Conservation (phyloP, 495 filamentous ascomycete species). For the Melanomma pulvis-pyrius region DNA sequence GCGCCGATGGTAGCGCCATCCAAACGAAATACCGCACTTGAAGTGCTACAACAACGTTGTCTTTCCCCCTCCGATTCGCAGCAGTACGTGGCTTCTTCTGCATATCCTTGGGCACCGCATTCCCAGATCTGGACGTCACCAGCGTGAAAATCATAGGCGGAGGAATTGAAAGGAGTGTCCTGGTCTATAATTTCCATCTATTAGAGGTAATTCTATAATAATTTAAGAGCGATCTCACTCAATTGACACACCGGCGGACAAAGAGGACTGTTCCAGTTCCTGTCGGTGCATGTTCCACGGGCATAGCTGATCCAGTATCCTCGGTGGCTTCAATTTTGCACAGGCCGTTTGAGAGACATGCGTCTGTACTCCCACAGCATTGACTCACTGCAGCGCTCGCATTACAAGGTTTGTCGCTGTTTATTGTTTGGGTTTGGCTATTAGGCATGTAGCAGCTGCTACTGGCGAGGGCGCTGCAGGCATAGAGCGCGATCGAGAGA, state of each 20-base stretch:
- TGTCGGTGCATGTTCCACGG: slow-evolving; percentile 8
- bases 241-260: slow-evolving; percentile 3
- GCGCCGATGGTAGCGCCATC: not conserved
- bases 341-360: slow-evolving; percentile 14
- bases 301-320: slow-evolving; percentile 10
- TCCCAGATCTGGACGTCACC: slow-evolving; percentile 6
- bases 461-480: not conserved
- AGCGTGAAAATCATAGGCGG: slow-evolving; percentile 4
- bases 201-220: not conserved
- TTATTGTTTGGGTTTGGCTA: not conserved
- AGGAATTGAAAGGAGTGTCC: not conserved
- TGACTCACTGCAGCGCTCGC: not conserved
- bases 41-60: slow-evolving; percentile 3
- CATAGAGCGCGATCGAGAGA: not conserved
- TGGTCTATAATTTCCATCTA: not conserved
- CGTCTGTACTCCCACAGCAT: not conserved
- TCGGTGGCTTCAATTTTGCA: slow-evolving; percentile 5
- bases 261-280: not conserved
- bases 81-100: not conserved
- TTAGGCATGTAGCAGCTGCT: slow-evolving; percentile 7
- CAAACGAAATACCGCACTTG: not conserved
- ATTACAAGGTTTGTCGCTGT: slow-evolving; percentile 6
- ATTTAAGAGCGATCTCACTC: not conserved
- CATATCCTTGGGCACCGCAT: slow-evolving; percentile 5
- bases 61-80: slow-evolving; percentile 8